Evolutionary conservation across 2,329 filamentous ascomycete species (phyloP).

Genomic region (Dactylonectria macrodidyma): DNA sequence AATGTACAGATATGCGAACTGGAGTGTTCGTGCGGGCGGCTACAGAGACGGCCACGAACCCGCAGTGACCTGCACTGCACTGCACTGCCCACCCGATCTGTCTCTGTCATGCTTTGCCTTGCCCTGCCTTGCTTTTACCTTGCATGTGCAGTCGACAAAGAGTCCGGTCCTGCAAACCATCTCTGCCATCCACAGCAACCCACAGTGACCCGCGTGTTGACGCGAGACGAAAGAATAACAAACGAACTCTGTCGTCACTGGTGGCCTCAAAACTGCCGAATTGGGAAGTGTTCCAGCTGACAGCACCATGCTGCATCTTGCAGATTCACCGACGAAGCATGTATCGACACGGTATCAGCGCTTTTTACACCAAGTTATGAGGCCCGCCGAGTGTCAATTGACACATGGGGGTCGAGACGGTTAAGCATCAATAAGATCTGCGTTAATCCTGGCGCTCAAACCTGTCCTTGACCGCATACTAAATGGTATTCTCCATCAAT

Average conservation of each 20-base stretch:
- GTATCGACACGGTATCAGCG: too few relatives aligned
- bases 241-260: neutral
- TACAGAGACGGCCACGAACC: slow-evolving; percentile 39
- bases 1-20: neutral
- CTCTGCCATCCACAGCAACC: neutral
- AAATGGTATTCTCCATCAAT: neutral
- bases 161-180: slow-evolving; percentile 24
- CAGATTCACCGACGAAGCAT: neutral
- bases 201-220: neutral
- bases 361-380: neutral
- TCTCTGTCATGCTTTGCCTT: slow-evolving; percentile 32
- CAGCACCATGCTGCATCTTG: neutral
- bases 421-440: neutral
- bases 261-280: slow-evolving; percentile 2
- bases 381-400: neutral
- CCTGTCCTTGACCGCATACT: neutral
- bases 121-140: slow-evolving; percentile 40
- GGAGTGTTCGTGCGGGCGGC: slow-evolving; percentile 15
- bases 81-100: slow-evolving; percentile 20
- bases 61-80: slow-evolving; percentile 26
- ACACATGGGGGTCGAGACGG: neutral
- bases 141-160: slow-evolving; percentile 44
- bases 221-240: neutral
- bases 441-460: neutral
- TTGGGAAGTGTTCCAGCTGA: neutral